A percentile compares a stretch with the other conserved stretches of the same genome.
These are phyloP conservation scores for Pecoramyces ruminantium DNA, from an alignment of 192 early-diverging fungal genomes.

Conservation along the genomic window DNA sequence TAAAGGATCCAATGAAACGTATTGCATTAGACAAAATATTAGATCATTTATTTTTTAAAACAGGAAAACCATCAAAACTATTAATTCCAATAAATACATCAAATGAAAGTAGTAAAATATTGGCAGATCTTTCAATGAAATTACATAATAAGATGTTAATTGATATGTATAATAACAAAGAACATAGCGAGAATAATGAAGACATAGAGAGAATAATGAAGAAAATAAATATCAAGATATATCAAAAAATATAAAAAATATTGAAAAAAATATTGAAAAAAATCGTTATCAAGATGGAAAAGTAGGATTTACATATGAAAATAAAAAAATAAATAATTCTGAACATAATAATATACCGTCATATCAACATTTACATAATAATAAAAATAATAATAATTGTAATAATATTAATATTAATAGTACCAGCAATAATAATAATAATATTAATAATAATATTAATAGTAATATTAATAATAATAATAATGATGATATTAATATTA, in stretches of 20 bases:
- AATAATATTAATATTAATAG: background rate
- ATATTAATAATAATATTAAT: no score
- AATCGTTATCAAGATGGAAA: background rate
- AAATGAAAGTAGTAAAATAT: background rate
- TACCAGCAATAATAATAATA: no score
- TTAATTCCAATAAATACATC: background rate
- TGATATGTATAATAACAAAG: background rate
- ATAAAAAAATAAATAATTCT: background rate
- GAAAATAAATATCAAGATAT: background rate
- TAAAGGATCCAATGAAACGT: slow-evolving; percentile 29
- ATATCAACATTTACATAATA: background rate
- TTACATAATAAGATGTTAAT: background rate
- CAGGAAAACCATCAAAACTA: background rate
- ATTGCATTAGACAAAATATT: slow-evolving; percentile 24
- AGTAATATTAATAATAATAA: no score
- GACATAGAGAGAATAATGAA: background rate
- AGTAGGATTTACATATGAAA: background rate
- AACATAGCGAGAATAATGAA: no score
- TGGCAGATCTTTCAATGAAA: background rate
- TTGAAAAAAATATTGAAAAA: no score
- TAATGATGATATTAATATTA: no score
- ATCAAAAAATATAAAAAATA: background rate
- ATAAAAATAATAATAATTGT: background rate
- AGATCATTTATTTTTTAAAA: slow-evolving; percentile 33
- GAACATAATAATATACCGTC: background rate